Conservation (phyloP, 192 early-diverging fungal genomes). For the Mortierella alpina region DNA sequence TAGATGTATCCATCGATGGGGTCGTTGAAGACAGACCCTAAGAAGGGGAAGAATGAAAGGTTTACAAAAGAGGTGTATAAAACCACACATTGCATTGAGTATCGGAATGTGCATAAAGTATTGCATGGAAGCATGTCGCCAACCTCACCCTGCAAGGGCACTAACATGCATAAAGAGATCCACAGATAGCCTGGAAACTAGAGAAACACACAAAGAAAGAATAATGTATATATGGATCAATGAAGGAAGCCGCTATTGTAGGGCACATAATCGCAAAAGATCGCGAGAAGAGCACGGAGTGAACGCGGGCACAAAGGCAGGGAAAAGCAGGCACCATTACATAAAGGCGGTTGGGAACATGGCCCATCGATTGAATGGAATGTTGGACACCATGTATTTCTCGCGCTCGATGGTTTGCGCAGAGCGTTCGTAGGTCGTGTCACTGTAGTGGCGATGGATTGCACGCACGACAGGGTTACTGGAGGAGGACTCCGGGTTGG, state of each 20-base stretch:
- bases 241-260: not conserved
- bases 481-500: slow-evolving; percentile 11
- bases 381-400: slow-evolving; percentile 18
- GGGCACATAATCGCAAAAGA: not conserved
- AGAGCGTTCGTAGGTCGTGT: slow-evolving; percentile 29
- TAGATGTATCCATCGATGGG: slow-evolving; percentile 64
- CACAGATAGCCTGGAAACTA: slow-evolving; percentile 65
- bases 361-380: slow-evolving; percentile 65
- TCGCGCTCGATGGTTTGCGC: slow-evolving; percentile 30
- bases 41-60: slow-evolving; percentile 48
- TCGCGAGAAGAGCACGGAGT: not conserved
- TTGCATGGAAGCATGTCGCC: not conserved
- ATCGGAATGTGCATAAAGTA: too few species aligned
- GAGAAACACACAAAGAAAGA: not conserved
- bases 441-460: slow-evolving; percentile 28
- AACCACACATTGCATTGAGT: not conserved
- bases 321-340: slow-evolving; percentile 11
- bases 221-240: not conserved
- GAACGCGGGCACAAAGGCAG: not conserved
- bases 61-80: not conserved
- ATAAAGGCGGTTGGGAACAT: slow-evolving; percentile 64
- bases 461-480: slow-evolving; percentile 15
- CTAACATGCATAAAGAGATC: slow-evolving; percentile 68
- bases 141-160: not conserved
- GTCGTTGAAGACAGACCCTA: slow-evolving; percentile 70